A percentile compares a stretch with the other conserved stretches of the same genome.
phyloP scores from a whole-genome alignment of 306 rosid species.

The Prunus kanzakura region DNA sequence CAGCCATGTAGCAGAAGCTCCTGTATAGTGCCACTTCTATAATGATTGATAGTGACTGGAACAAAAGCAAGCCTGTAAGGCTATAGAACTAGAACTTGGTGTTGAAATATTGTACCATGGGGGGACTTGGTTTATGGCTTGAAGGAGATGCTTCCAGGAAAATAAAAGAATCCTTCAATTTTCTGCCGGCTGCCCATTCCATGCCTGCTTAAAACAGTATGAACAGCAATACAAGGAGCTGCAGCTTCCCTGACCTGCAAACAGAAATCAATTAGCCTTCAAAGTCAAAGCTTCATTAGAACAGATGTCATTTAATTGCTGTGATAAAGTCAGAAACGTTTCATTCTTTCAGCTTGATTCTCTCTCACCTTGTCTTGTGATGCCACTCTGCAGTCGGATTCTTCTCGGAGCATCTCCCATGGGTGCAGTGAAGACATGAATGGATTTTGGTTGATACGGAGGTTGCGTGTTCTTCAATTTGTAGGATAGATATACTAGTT shows the following conservation, averaged over 20 bases:
- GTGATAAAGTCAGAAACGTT: not conserved
- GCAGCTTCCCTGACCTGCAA: constrained; percentile 38
- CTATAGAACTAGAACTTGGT: not conserved
- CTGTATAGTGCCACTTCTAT: not conserved
- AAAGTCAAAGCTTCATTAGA: not conserved
- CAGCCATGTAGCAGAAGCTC: not conserved
- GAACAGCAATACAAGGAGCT: not conserved
- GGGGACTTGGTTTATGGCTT: too few species aligned
- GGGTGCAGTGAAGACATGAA: not conserved
- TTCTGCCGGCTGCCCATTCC: not conserved
- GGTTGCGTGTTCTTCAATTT: not conserved
- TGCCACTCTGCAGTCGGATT: not conserved
- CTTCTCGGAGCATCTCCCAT: not conserved
- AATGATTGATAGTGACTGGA: not conserved
- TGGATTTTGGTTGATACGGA: not conserved
- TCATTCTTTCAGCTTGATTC: constrained; percentile 8
- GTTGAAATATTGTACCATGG: not conserved
- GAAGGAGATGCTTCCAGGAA: not conserved
- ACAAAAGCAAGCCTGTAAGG: not conserved
- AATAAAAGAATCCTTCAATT: not conserved
- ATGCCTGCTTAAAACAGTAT: not conserved
- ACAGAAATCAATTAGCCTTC: not conserved
- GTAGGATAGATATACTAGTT: too few species aligned
- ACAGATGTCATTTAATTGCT: not conserved
- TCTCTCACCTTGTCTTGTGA: constrained; percentile 40